Base-by-base conservation (phyloP, 164 flowering plant genomes). In the Saururus chinensis region DNA sequence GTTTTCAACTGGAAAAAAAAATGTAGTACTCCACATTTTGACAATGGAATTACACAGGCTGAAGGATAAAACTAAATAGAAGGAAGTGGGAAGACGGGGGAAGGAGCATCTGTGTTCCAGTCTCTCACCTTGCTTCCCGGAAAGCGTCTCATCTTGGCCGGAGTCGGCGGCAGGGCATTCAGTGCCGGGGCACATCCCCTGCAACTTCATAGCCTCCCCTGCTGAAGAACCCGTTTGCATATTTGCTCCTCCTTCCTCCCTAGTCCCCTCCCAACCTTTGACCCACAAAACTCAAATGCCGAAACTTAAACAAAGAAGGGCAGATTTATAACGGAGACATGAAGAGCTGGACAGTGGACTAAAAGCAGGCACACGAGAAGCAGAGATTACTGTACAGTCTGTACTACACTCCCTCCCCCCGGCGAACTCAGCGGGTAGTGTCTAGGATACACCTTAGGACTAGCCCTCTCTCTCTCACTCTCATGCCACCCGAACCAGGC, bases 151-250 rank as follows among this genome's bases (percentile, higher is more conserved):
- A 48, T 64, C 70, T 51, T 59, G 42, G 10, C 16, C n/a, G 49
- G 26, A 42, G 20, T 48, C 54, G 64, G 24, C 7, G 1, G 56
- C 22, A 41, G 40, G 41, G 40, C 16, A 63, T 45, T 57, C 60
- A 35, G 57, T 22, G 14, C 56, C 9, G 24, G 65, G 54, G 53
- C 64, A 56, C 26, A 23, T 26, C 23, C 64, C 67, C 57, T 63
- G 58, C 63, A 67, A 59, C n/a, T 66, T 62, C 66, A 62, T 21
- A 13, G 63, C 63, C 35, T 68, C 66, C 7, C 25, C 64, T 56
- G 26, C 58, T 30, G 37, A 30, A 1, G 69, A 62, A 66, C 69
- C 63, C 73, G 65, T 66, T 26, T 68, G 10, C 37, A 30, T 6
- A 30, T 6, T 30, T 2, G 37, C 37, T 30, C 37, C 6, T 30